Evolutionary conservation across 441 rosid species (phyloP).

Genomic region (Dalechampia spathulata): DNA sequence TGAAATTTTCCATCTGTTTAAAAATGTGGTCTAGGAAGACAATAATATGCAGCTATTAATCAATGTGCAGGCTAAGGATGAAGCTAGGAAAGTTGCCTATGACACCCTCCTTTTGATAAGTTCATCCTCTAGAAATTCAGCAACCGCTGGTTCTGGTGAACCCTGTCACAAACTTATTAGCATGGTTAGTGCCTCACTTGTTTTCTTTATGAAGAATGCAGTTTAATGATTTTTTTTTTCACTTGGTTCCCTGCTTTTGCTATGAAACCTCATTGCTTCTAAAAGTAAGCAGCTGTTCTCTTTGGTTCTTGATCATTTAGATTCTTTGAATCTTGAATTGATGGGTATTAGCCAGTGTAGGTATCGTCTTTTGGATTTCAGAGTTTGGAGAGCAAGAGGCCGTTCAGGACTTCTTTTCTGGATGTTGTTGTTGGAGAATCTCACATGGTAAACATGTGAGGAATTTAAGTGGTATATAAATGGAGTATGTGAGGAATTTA

Average conservation of each 20-base stretch:
- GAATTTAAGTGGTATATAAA: too few relatives aligned
- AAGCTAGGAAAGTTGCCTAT: slow-evolving; percentile 71
- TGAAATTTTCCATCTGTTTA: background rate
- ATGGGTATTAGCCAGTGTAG: too few relatives aligned
- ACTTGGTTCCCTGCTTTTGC: background rate
- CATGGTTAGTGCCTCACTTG: slow-evolving; percentile 48
- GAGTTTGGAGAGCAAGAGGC: too few relatives aligned
- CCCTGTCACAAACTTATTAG: slow-evolving; percentile 52
- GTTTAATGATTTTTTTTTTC: background rate
- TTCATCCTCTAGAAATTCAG: slow-evolving; percentile 38
- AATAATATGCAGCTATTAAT: slow-evolving; percentile 4
- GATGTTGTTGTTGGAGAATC: too few relatives aligned
- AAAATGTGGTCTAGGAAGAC: background rate
- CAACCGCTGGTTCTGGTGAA: slow-evolving; percentile 29
- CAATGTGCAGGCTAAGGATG: slow-evolving; percentile 60
- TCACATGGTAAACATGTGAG: too few relatives aligned
- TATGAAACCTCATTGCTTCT: background rate
- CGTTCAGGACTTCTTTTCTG: too few relatives aligned
- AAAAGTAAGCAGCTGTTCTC: background rate
- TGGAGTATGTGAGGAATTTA: too few relatives aligned
- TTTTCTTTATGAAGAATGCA: background rate
- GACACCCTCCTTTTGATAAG: slow-evolving; percentile 57
- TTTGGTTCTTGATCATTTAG: background rate
- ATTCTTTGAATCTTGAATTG: background rate
- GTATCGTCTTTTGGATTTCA: too few relatives aligned